phyloP scores from a whole-genome alignment of 1,139 yeast species.

The Geotrichum cucujoidarum region DNA sequence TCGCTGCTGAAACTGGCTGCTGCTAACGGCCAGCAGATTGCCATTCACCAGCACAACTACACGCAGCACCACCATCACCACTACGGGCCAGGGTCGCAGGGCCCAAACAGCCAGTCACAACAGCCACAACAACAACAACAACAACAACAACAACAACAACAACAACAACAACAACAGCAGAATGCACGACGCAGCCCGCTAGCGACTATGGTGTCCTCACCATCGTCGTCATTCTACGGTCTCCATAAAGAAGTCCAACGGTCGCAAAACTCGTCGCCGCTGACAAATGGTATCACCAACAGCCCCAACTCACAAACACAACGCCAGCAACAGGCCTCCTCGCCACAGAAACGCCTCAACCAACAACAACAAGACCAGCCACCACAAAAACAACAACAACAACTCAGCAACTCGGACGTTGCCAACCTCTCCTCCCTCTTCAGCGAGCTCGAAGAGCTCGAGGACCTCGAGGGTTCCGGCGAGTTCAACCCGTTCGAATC shows the following conservation, averaged over 20 bases:
- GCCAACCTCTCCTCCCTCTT: constrained; percentile 13
- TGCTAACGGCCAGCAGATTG: constrained; percentile 53
- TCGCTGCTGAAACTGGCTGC: constrained; percentile 52
- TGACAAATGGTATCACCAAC: not conserved
- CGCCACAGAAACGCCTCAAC: no score
- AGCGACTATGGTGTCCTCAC: not conserved
- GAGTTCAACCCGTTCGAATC: constrained; percentile 12
- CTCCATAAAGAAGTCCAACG: no score
- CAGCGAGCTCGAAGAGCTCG: constrained; percentile 15
- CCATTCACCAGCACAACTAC: constrained; percentile 82
- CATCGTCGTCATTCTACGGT: not conserved
- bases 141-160: not conserved
- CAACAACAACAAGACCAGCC: not conserved
- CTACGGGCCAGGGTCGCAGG: constrained; percentile 1
- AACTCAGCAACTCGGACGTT: constrained; percentile 6
- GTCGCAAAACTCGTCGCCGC: not conserved
- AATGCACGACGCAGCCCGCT: not conserved
- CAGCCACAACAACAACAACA: not conserved
- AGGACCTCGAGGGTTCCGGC: constrained; percentile 8
- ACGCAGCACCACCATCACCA: constrained; percentile 37
- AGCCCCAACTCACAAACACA: not conserved
- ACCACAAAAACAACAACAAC: not conserved
- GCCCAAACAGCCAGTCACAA: constrained; percentile 2
- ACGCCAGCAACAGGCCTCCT: not conserved
- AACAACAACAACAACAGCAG: not conserved